phyloP scores from a whole-genome alignment of 2,329 filamentous ascomycete genomes.

The Pyrenochaeta sp. region DNA sequence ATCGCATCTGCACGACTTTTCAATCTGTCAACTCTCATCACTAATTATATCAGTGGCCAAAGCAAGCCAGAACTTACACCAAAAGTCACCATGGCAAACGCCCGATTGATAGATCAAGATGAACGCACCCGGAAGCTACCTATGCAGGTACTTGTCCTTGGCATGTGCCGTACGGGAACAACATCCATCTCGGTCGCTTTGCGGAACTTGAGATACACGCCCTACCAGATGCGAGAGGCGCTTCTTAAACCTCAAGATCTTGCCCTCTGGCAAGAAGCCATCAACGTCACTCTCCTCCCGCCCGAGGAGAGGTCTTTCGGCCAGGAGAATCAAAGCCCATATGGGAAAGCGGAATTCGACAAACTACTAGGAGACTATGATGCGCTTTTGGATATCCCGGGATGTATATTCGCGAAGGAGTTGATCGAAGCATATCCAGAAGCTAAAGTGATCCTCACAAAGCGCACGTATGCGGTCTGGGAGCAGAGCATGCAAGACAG shows the following conservation, averaged over 20 bases:
- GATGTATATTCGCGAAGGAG: constrained; percentile 36
- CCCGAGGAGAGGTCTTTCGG: constrained; percentile 13
- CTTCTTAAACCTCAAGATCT: constrained; percentile 28
- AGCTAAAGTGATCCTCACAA: constrained; percentile 45
- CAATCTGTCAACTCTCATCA: constrained; percentile 5
- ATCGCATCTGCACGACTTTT: constrained; percentile 6
- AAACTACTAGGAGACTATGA: constrained; percentile 55
- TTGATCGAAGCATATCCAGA: constrained; percentile 42
- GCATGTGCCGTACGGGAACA: constrained; percentile 74
- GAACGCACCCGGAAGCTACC: constrained; percentile 71
- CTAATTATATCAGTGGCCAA: constrained; percentile 38
- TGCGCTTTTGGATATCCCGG: constrained; percentile 40
- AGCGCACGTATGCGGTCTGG: constrained; percentile 36
- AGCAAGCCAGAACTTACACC: neutral
- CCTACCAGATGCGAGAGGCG: constrained; percentile 33
- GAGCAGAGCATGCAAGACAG: constrained; percentile 33
- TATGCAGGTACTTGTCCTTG: constrained; percentile 75
- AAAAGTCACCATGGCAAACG: constrained; percentile 11
- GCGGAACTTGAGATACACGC: constrained; percentile 54
- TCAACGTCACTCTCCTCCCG: constrained; percentile 29
- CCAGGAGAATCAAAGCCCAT: constrained; percentile 23
- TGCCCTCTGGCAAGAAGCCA: constrained; percentile 39
- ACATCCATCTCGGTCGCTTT: constrained; percentile 54
- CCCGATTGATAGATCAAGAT: constrained; percentile 65
- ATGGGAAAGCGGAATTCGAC: constrained; percentile 54